These are phyloP conservation scores for Capsicum rhomboideum DNA, from an alignment of 257 asterid species.

Conservation along the genomic window DNA sequence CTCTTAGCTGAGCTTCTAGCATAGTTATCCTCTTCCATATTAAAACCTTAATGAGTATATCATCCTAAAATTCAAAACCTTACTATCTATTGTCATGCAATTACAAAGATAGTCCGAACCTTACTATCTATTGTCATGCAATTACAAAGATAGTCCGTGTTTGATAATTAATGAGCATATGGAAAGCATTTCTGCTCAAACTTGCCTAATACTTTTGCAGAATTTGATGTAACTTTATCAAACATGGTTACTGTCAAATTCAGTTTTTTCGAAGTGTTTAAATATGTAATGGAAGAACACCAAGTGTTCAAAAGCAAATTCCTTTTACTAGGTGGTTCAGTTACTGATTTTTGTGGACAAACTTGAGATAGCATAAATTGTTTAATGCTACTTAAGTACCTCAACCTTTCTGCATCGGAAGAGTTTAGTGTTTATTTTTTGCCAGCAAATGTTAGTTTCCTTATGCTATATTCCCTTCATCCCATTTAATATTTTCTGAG, in stretches of 20 bases:
- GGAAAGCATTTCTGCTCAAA: neutral
- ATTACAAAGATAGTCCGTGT: neutral
- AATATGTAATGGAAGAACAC: neutral
- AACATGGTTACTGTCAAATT: neutral
- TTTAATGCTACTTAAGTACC: neutral
- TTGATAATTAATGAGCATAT: neutral
- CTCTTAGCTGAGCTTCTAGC: neutral
- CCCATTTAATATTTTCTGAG: neutral
- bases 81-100: neutral
- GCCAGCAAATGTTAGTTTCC: neutral
- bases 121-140: neutral
- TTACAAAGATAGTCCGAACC: too few species aligned
- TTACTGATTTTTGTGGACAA: neutral
- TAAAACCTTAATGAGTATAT: neutral
- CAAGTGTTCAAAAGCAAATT: neutral
- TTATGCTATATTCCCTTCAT: neutral
- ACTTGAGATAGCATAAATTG: neutral
- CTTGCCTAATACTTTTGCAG: neutral
- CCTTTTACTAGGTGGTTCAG: neutral
- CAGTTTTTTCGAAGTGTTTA: neutral
- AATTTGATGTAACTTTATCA: neutral
- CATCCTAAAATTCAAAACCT: neutral
- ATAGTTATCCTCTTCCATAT: neutral
- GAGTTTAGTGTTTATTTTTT: neutral
- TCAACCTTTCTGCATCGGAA: neutral